phyloP scores from a whole-genome alignment of 768 basidiomycete species.

The Termitomyces sp. region DNA sequence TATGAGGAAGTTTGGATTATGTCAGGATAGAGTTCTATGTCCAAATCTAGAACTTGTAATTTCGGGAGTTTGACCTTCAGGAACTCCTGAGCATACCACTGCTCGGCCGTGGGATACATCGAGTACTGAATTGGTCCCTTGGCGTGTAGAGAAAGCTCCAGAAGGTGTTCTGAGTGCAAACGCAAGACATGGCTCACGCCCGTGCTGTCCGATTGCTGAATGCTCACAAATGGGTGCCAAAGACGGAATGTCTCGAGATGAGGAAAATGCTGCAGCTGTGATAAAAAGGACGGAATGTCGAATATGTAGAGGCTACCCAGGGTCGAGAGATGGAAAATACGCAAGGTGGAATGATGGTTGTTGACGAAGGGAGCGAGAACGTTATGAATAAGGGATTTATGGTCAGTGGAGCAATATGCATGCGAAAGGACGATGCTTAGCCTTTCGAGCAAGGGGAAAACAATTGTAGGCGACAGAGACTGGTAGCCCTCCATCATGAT shows the following conservation, averaged over 20 bases:
- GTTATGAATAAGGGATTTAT: slow-evolving; percentile 6
- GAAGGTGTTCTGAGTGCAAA: slow-evolving; percentile 15
- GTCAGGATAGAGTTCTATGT: background rate
- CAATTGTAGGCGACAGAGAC: slow-evolving; percentile 6
- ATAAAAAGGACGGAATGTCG: slow-evolving; percentile 15
- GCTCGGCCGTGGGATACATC: background rate
- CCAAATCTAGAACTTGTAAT: slow-evolving; percentile 3
- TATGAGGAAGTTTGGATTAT: slow-evolving; percentile 1
- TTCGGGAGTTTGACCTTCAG: background rate
- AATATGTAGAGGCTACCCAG: slow-evolving; percentile 5
- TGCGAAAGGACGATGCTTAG: slow-evolving; percentile 16
- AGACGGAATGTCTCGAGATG: slow-evolving; percentile 16
- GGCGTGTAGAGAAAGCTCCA: slow-evolving; percentile 10
- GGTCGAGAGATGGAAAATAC: slow-evolving; percentile 6
- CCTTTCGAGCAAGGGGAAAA: slow-evolving; percentile 15
- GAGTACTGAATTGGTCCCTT: background rate
- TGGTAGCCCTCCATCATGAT: slow-evolving; percentile 20
- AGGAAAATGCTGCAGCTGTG: slow-evolving; percentile 11
- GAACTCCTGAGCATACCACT: slow-evolving; percentile 9
- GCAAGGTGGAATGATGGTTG: slow-evolving; percentile 15
- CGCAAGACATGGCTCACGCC: slow-evolving; percentile 18
- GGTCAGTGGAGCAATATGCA: slow-evolving; percentile 14
- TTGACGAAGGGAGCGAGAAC: slow-evolving; percentile 21
- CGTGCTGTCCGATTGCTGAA: slow-evolving; percentile 12
- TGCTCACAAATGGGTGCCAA: slow-evolving; percentile 11